Base-by-base conservation (phyloP, 495 filamentous ascomycete species). In the Amorphotheca resinae region DNA sequence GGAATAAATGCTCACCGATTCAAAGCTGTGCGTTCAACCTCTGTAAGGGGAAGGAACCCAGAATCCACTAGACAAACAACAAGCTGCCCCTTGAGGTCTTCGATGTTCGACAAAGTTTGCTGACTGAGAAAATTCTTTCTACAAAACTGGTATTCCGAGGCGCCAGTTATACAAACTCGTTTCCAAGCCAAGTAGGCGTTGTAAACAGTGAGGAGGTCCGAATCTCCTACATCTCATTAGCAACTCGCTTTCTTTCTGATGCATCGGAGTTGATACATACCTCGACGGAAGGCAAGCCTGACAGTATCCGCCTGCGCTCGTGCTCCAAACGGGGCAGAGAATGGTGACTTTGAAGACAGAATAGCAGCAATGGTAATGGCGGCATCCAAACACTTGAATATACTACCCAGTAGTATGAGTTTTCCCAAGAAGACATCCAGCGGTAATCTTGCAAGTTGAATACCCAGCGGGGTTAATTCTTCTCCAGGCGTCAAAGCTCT, bases 391-490 rank as follows among this genome's bases (percentile, higher is more conserved):
- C 87, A 95, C 48, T 81, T 80, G 67, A 93, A 95, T 44, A 89
- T 75, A 1, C 72, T 72, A 0, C 84, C 85, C 20, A 89, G 69
- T 6, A 98, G 70, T 21, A 95, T 81, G 17, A 98, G 70, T 57
- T 98, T 98, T 9, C 91, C 89, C 0, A 98, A 71, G 58, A 91
- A 91, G 2, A 95, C 87, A 54, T 98, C 91, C 4, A 98, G 67
- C 14, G 91, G 91, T 8, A 98, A 59, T 40, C 84, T 83, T 7
- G 87, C 85, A 22, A 98, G 65, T 54, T 95, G 88, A 30, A 74
- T 62, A 20, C 91, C 91, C 11, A 98, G 68, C 2, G 86, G 73
- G 1, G 91, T 98, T 20, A 98, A 69, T 36, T 86, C 82, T 59
- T 96, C 89, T 1, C 67, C 57, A 17, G 68, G 55, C 1, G 84